phyloP scores from a whole-genome alignment of 2,329 filamentous ascomycete genomes.

The Talaromyces sp. region DNA sequence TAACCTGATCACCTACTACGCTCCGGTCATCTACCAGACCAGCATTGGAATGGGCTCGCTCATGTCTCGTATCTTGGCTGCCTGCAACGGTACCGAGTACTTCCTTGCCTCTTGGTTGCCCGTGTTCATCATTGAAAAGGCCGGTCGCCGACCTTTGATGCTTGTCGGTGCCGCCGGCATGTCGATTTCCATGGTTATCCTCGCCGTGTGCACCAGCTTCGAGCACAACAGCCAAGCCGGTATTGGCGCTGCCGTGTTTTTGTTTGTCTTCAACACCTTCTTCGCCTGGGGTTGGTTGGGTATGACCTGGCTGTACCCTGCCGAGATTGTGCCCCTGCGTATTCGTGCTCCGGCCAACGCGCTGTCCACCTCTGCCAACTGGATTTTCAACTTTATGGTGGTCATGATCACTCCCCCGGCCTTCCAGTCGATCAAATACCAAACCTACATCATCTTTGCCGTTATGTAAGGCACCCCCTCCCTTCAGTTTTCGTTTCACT shows the following conservation, averaged over 20 bases:
- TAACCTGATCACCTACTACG: constrained; percentile 43
- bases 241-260: constrained; percentile 45
- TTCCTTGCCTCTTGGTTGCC: constrained; percentile 47
- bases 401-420: constrained; percentile 61
- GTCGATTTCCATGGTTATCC: constrained; percentile 60
- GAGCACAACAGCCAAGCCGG: constrained; percentile 31
- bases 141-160: constrained; percentile 62
- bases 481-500: not conserved
- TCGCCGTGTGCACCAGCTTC: constrained; percentile 36
- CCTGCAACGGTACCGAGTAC: constrained; percentile 49
- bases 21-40: constrained; percentile 37
- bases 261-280: constrained; percentile 59
- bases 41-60: constrained; percentile 34
- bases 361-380: constrained; percentile 56
- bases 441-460: constrained; percentile 53
- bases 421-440: constrained; percentile 50
- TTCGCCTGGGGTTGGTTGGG: constrained; percentile 57
- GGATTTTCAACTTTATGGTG: constrained; percentile 59
- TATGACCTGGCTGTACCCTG: constrained; percentile 58
- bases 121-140: constrained; percentile 45
- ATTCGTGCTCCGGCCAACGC: constrained; percentile 55
- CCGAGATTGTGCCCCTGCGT: constrained; percentile 49
- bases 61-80: constrained; percentile 47
- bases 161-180: constrained; percentile 61
- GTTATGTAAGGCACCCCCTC: constrained; percentile 38